Percentiles rank a stretch among this genome's conserved stretches.
Conservation (phyloP, 169 alveolate genomes). For the Cardiosporidium cionae region DNA sequence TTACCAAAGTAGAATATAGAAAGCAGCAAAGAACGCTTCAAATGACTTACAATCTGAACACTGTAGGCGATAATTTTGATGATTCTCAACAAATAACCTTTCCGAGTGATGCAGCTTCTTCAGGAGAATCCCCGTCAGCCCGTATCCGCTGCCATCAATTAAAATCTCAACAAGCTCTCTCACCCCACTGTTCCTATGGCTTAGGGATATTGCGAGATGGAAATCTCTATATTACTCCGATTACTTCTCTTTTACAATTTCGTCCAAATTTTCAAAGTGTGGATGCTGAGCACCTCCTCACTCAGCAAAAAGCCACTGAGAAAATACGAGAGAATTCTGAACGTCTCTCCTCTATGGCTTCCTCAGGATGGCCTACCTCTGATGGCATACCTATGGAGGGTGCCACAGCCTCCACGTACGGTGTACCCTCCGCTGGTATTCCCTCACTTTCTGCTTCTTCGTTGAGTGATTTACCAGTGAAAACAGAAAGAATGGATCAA, state of each 20-base stretch:
- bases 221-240: slow-evolving; percentile 4
- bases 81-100: background rate
- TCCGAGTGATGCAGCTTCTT: background rate
- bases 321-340: too few species aligned
- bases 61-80: slow-evolving; percentile 9
- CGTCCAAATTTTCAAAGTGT: slow-evolving; percentile 3
- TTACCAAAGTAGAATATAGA: background rate
- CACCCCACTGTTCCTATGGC: slow-evolving; percentile 11
- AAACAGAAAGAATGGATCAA: too few species aligned
- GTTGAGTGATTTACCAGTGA: too few species aligned
- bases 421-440: background rate
- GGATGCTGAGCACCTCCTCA: background rate
- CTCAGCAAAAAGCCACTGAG: background rate
- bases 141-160: too few species aligned
- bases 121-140: too few species aligned
- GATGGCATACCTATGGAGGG: background rate
- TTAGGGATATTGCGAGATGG: slow-evolving; percentile 7
- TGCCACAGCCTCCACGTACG: background rate
- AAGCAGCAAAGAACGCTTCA: background rate
- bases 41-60: background rate
- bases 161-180: slow-evolving; percentile 1
- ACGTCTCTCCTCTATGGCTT: background rate
- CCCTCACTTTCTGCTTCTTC: too few species aligned
- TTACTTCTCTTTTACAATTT: background rate
- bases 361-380: background rate